Evolutionary conservation across 2,329 filamentous ascomycete species (phyloP).

Genomic region (Fusarium anguioides): DNA sequence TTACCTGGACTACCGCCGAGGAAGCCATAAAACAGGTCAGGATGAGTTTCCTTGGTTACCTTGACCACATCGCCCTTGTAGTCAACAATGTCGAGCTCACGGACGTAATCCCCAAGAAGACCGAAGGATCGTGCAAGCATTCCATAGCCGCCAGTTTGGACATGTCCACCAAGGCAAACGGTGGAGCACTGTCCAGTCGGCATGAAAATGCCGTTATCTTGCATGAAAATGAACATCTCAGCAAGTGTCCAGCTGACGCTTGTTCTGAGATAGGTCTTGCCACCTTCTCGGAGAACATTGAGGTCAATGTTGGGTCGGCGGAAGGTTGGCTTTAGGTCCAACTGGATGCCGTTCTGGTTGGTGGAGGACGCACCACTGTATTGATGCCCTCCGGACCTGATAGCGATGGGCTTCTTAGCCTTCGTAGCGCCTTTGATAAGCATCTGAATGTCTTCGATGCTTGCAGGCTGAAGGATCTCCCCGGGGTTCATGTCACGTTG

Average conservation of each 20-base stretch:
- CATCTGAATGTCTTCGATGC: slow-evolving; percentile 54
- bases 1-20: slow-evolving; percentile 67
- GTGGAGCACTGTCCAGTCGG: slow-evolving; percentile 58
- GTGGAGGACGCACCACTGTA: slow-evolving; percentile 62
- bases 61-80: slow-evolving; percentile 57
- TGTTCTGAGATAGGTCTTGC: slow-evolving; percentile 50
- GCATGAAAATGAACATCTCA: slow-evolving; percentile 57
- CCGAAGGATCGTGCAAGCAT: slow-evolving; percentile 62
- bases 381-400: slow-evolving; percentile 60
- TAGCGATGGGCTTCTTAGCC: slow-evolving; percentile 55
- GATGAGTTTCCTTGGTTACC: slow-evolving; percentile 57
- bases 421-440: slow-evolving; percentile 54
- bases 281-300: slow-evolving; percentile 35
- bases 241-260: slow-evolving; percentile 56
- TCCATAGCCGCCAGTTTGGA: slow-evolving; percentile 60
- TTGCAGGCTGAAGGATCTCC: slow-evolving; percentile 56
- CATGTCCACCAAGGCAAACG: slow-evolving; percentile 59
- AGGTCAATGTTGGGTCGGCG: slow-evolving; percentile 44
- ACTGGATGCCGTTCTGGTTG: slow-evolving; percentile 55
- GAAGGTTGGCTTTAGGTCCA: slow-evolving; percentile 54
- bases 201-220: slow-evolving; percentile 55
- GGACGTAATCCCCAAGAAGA: slow-evolving; percentile 63
- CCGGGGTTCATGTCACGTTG: slow-evolving; percentile 57
- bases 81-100: slow-evolving; percentile 60
- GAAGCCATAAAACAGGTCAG: slow-evolving; percentile 69